Percentiles rank a stretch among this genome's conserved stretches.
Evolutionary conservation across 2,329 filamentous ascomycete species (phyloP).

Genomic region (Ceratocystis lukuohia): DNA sequence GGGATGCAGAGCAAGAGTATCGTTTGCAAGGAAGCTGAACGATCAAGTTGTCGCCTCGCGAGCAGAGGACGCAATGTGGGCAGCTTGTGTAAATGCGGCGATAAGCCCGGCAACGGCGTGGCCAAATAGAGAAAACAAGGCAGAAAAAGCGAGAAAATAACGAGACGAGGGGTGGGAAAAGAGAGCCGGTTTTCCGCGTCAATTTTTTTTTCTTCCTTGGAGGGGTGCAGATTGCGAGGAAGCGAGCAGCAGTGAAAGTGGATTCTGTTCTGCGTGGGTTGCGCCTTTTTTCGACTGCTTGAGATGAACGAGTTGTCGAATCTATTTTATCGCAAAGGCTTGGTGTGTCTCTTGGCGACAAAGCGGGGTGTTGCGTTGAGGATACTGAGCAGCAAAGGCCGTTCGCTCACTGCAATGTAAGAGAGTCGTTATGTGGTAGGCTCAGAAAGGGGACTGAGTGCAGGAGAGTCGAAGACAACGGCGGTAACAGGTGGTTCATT

Average conservation of each 20-base stretch:
- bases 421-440: constrained; percentile 4
- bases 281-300: neutral
- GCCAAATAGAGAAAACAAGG: neutral
- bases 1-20: neutral
- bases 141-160: neutral
- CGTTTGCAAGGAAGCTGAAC: neutral
- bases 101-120: constrained; percentile 1
- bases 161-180: neutral
- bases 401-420: constrained; percentile 1
- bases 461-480: neutral
- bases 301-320: neutral
- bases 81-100: neutral
- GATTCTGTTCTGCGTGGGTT: neutral
- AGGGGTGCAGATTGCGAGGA: neutral
- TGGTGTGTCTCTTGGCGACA: neutral
- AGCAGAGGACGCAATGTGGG: neutral
- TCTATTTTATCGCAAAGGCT: neutral
- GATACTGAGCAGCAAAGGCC: neutral
- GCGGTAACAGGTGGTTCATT: constrained; percentile 3
- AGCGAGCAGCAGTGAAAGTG: constrained; percentile 5
- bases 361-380: neutral
- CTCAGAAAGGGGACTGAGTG: constrained; percentile 1
- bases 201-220: neutral
- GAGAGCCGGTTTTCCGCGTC: neutral
- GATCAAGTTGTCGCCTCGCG: neutral